Percentiles rank a stretch among this genome's conserved stretches.
These are phyloP conservation scores for Russula foetens DNA, from an alignment of 768 basidiomycete species.

Conservation along the genomic window DNA sequence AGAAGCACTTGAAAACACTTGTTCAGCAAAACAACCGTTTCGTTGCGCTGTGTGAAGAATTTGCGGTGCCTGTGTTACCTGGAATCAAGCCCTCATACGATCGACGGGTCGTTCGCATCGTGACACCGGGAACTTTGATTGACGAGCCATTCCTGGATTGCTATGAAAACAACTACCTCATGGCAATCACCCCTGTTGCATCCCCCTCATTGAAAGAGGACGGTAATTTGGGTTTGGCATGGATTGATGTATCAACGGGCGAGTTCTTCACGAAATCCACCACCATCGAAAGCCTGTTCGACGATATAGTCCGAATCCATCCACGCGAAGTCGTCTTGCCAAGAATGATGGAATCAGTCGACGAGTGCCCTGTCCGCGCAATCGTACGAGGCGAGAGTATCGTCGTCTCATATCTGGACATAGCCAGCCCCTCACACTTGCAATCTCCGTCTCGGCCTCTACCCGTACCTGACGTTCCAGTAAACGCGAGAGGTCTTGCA, in stretches of 20 bases:
- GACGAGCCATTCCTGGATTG: slow-evolving; percentile 85
- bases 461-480: slow-evolving; percentile 17
- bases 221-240: slow-evolving; percentile 60
- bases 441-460: neutral
- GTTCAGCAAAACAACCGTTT: slow-evolving; percentile 78
- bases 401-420: slow-evolving; percentile 43
- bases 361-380: slow-evolving; percentile 39
- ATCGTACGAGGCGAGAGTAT: slow-evolving; percentile 46
- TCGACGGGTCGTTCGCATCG: slow-evolving; percentile 74
- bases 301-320: slow-evolving; percentile 73
- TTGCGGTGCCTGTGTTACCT: slow-evolving; percentile 39
- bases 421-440: neutral
- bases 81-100: slow-evolving; percentile 59
- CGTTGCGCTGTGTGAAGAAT: slow-evolving; percentile 94
- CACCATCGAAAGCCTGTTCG: slow-evolving; percentile 48
- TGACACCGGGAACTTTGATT: slow-evolving; percentile 91
- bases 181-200: slow-evolving; percentile 41
- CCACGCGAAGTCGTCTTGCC: slow-evolving; percentile 80
- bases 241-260: slow-evolving; percentile 92
- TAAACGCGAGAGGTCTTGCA: neutral
- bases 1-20: slow-evolving; percentile 79
- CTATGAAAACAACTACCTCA: slow-evolving; percentile 84
- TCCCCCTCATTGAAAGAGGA: neutral
- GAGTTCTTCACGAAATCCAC: slow-evolving; percentile 78
- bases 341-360: slow-evolving; percentile 28